These are phyloP conservation scores for Mortierella sp. DNA, from an alignment of 371 early-diverging fungal genomes.

Conservation along the genomic window DNA sequence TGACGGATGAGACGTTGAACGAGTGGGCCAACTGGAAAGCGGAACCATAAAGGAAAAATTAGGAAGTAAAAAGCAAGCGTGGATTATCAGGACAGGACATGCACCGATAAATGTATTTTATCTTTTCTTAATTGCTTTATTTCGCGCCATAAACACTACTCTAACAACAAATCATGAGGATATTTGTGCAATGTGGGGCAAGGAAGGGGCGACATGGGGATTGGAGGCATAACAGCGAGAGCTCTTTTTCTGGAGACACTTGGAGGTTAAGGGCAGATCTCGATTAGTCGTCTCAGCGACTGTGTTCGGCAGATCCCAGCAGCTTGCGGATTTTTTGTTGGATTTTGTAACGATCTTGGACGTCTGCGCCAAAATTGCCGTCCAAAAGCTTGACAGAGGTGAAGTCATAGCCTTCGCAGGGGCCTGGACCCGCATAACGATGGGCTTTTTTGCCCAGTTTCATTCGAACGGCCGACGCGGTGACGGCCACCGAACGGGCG, in stretches of 20 bases:
- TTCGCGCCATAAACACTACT: background rate
- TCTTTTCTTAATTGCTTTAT: background rate
- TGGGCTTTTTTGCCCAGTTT: background rate
- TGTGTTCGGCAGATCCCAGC: background rate
- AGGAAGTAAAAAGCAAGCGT: background rate
- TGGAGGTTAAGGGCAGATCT: background rate
- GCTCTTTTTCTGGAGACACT: background rate
- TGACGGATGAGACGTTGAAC: slow-evolving; percentile 77
- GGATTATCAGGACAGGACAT: background rate
- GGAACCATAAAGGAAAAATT: slow-evolving; percentile 22
- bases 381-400: too few relatives aligned
- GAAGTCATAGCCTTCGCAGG: background rate
- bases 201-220: too few relatives aligned
- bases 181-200: background rate
- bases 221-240: background rate
- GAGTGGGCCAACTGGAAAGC: slow-evolving; percentile 77
- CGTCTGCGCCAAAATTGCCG: too few relatives aligned
- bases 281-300: background rate
- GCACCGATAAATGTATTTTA: background rate
- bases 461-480: background rate
- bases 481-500: background rate
- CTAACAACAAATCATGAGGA: background rate
- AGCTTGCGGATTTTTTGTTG: background rate
- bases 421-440: too few relatives aligned
- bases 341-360: background rate